These are phyloP conservation scores for Mycena vulgaris DNA, from an alignment of 768 basidiomycete genomes.

Conservation along the genomic window DNA sequence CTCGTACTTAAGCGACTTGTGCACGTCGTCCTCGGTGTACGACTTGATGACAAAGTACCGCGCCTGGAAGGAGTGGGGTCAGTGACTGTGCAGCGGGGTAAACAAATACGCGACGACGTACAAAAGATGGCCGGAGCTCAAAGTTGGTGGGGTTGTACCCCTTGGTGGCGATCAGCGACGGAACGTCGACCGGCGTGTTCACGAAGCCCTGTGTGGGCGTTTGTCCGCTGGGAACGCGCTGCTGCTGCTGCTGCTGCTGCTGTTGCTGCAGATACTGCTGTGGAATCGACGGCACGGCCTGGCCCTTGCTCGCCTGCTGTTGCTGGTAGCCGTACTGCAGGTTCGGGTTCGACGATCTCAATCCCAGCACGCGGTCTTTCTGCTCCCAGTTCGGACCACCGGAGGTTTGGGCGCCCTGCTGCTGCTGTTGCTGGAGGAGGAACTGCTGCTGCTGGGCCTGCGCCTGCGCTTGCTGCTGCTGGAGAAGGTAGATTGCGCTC, in stretches of 20 bases:
- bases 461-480: conserved; percentile 50
- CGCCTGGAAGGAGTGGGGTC: conserved; percentile 63
- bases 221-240: conserved; percentile 53
- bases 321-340: conserved; percentile 75
- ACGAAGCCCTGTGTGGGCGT: conserved; percentile 59
- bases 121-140: conserved; percentile 85
- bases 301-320: conserved; percentile 57
- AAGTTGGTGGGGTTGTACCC: conserved; percentile 93
- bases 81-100: conserved; percentile 23
- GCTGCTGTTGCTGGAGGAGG: conserved; percentile 45
- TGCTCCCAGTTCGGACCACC: conserved; percentile 48
- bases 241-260: conserved; percentile 49
- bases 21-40: conserved; percentile 99
- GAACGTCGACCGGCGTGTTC: conserved; percentile 86
- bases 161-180: conserved; percentile 86
- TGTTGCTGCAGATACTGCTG: conserved; percentile 77
- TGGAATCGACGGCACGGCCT: conserved; percentile 82
- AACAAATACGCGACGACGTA: conserved; percentile 59
- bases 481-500: conserved; percentile 57
- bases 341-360: conserved; percentile 79
- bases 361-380: conserved; percentile 49
- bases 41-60: conserved; percentile 99
- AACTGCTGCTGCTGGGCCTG: conserved; percentile 57
- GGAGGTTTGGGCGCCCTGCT: conserved; percentile 38
- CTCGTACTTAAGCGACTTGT: conserved; percentile 97